Conservation (phyloP, 176 grass and related monocot species). For the Eremochloa ophiuroides region DNA sequence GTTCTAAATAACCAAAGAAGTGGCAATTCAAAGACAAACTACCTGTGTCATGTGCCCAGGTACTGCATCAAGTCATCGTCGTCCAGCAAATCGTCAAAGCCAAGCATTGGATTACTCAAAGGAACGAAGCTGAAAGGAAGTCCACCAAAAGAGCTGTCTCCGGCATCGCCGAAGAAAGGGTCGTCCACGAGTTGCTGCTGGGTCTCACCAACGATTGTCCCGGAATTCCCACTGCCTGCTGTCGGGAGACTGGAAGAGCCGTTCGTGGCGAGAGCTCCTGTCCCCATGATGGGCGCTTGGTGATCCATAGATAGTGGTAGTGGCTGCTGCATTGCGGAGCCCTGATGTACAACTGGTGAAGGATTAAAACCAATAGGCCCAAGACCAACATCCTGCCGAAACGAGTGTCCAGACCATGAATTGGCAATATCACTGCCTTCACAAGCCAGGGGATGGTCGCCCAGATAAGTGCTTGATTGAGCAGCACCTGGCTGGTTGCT, state of each 20-base stretch:
- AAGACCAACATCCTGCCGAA: constrained; percentile 17
- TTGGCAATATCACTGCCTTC: constrained; percentile 34
- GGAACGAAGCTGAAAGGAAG: constrained; percentile 64
- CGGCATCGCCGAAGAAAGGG: constrained; percentile 34
- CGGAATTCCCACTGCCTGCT: constrained; percentile 28
- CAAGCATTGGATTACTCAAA: constrained; percentile 48
- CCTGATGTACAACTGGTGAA: constrained; percentile 24
- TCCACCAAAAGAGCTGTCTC: constrained; percentile 50
- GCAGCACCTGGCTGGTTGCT: constrained; percentile 15
- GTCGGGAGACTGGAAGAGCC: constrained; percentile 33
- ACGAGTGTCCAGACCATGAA: constrained; percentile 37
- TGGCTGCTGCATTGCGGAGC: constrained; percentile 29
- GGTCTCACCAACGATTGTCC: constrained; percentile 4
- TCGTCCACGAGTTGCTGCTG: constrained; percentile 36
- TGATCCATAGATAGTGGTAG: constrained; percentile 27
- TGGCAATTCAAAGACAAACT: neutral
- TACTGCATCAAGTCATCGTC: constrained; percentile 89
- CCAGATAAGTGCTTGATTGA: constrained; percentile 47
- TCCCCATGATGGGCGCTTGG: constrained; percentile 18
- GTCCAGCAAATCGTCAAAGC: constrained; percentile 63
- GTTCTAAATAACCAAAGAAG: neutral
- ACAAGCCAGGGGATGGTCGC: constrained; percentile 31
- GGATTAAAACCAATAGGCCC: constrained; percentile 36
- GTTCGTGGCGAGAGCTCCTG: constrained; percentile 25
- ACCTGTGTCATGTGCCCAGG: constrained; percentile 69